Conservation (phyloP, 2,329 filamentous ascomycete genomes). For the Fusarium sublunatum region DNA sequence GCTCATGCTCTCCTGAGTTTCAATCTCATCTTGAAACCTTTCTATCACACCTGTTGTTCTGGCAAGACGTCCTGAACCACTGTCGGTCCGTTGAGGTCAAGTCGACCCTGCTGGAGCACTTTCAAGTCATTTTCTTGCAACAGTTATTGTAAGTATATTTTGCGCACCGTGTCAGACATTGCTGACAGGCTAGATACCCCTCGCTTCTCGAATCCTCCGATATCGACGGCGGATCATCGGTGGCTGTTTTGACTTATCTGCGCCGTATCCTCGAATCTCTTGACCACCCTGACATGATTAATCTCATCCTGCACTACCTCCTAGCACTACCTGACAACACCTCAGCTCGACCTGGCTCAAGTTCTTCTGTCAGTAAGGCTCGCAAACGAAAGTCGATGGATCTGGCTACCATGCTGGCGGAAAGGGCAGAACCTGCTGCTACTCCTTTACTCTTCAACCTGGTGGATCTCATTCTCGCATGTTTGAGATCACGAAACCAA, state of each 20-base stretch:
- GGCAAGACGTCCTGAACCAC: slow-evolving; percentile 98
- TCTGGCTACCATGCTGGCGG: slow-evolving; percentile 80
- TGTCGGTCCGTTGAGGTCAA: slow-evolving; percentile 93
- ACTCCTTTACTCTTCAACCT: slow-evolving; percentile 93
- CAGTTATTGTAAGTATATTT: slow-evolving; percentile 78
- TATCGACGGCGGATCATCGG: slow-evolving; percentile 94
- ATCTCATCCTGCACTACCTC: slow-evolving; percentile 92
- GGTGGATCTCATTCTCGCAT: slow-evolving; percentile 88
- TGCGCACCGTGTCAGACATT: not conserved
- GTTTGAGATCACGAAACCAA: slow-evolving; percentile 82
- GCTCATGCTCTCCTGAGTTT: slow-evolving; percentile 79
- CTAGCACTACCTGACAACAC: slow-evolving; percentile 77
- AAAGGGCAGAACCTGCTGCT: slow-evolving; percentile 76
- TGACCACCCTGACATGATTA: slow-evolving; percentile 92
- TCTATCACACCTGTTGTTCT: slow-evolving; percentile 93
- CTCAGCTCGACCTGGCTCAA: slow-evolving; percentile 51
- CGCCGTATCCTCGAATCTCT: slow-evolving; percentile 90
- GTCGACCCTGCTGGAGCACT: slow-evolving; percentile 93
- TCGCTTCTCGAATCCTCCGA: slow-evolving; percentile 97
- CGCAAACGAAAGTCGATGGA: slow-evolving; percentile 91
- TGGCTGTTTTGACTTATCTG: slow-evolving; percentile 94
- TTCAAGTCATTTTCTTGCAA: slow-evolving; percentile 94
- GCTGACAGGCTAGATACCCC: slow-evolving; percentile 74
- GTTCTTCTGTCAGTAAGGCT: slow-evolving; percentile 71
- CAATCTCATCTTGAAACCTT: slow-evolving; percentile 92